These are phyloP conservation scores for Penicillium sp. DNA, from an alignment of 2,329 filamentous ascomycete genomes.

Conservation along the genomic window DNA sequence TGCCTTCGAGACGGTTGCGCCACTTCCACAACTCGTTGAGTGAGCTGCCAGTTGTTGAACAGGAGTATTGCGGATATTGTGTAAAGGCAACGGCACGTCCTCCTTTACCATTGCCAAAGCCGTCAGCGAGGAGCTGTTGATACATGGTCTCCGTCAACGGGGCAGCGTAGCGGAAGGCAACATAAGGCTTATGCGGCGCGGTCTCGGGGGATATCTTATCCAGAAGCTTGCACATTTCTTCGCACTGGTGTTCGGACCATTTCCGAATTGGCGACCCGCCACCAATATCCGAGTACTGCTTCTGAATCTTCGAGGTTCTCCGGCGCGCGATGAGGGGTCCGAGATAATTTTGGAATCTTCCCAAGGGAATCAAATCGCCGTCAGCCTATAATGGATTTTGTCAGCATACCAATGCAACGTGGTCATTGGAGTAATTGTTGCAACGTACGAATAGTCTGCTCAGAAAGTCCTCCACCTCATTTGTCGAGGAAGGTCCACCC, in stretches of 20 bases:
- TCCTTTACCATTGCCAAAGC: constrained; percentile 84
- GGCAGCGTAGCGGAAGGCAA: constrained; percentile 92
- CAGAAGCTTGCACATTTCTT: constrained; percentile 95
- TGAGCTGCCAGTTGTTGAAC: constrained; percentile 93
- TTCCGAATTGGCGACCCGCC: constrained; percentile 97
- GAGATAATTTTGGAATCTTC: constrained; percentile 82
- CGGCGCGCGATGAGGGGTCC: constrained; percentile 81
- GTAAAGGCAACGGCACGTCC: constrained; percentile 94
- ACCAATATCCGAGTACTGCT: constrained; percentile 92
- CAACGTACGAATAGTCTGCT: constrained; percentile 80
- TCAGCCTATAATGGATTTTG: constrained; percentile 61
- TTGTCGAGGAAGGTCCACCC: constrained; percentile 85
- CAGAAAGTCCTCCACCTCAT: constrained; percentile 85
- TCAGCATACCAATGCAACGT: neutral
- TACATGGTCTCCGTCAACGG: constrained; percentile 96
- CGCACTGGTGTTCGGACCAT: constrained; percentile 92
- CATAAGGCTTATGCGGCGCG: constrained; percentile 94
- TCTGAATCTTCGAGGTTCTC: constrained; percentile 91
- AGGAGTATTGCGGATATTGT: constrained; percentile 97
- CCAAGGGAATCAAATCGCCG: constrained; percentile 90
- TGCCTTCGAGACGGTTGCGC: constrained; percentile 79
- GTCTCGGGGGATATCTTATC: constrained; percentile 88
- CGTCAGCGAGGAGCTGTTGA: constrained; percentile 72
- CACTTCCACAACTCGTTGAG: constrained; percentile 98
- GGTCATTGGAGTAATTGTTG: neutral